Base-by-base conservation (phyloP, 208 protist genomes). In the Naegleria gruberi region DNA sequence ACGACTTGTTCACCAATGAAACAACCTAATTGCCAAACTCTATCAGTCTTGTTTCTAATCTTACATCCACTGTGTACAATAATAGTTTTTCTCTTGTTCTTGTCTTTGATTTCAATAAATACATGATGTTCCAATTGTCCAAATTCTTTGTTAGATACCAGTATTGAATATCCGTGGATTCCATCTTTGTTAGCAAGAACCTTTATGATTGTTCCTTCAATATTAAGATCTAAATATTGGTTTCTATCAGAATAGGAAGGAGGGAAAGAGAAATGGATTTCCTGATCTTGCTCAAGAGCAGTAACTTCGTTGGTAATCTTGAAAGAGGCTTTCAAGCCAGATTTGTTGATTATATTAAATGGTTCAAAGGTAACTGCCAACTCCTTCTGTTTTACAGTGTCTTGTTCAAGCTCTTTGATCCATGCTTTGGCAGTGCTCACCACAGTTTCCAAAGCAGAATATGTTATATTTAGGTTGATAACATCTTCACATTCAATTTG, bases 401-500 rank as follows among this genome's bases (percentile, higher is more conserved):
- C n/a, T 23, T 15, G 12, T 30, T 45, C n/a, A 17, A 88, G 42
- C n/a, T 40, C 84, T 40, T 55, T 43, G 0, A 57, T 43, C 84
- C 84, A 88, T 30, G n/a, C 23, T 40, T 42, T 5, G 26, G n/a
- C 19, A 10, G 84, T 88, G 42, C 6, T 30, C 0, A 65, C 17
- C 4, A 19, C 30, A 30, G 43, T 88, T 10, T 88, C n/a, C 12
- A 88, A 41, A 1, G 46, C 30, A 12, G 43, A 40, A 40, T 65
- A 3, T 40, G 84, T 88, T 23, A 88, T 42, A 65, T 88, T 88
- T 3, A 88, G 1, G 42, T 88, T 65, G 42, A 88, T 88, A 34
- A 42, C 26, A 8, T 65, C n/a, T 40, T 65, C 30, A 40, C n/a
- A 65, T 73, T 42, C 46, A 10, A 88, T 8, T 88, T 88, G 43